phyloP scores from a whole-genome alignment of 345 rosid genomes.

The Leavenworthia alabamica region DNA sequence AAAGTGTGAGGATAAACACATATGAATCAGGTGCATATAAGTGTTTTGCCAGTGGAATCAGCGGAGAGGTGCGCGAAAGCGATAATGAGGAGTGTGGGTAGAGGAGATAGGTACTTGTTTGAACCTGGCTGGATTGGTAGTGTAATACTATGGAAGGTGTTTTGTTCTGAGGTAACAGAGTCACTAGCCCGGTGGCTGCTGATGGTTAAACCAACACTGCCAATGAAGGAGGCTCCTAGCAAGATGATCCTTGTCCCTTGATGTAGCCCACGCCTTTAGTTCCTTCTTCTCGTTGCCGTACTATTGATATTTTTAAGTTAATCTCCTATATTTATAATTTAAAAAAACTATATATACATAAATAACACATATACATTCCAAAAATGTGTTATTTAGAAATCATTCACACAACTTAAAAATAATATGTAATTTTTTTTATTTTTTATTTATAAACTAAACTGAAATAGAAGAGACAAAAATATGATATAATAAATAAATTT shows the following conservation, averaged over 20 bases:
- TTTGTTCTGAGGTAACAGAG: constrained; percentile 24
- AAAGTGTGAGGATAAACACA: background rate
- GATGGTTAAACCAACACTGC: constrained; percentile 1
- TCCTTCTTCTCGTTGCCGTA: background rate
- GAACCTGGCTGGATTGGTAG: constrained; percentile 41
- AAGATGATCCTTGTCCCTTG: background rate
- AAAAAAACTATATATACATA: too few relatives aligned
- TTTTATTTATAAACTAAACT: too few relatives aligned
- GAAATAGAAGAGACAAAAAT: too few relatives aligned
- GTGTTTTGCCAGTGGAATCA: constrained; percentile 27
- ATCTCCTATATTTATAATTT: too few relatives aligned
- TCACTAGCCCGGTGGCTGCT: constrained; percentile 16
- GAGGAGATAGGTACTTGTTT: constrained; percentile 43
- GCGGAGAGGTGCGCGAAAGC: constrained; percentile 34
- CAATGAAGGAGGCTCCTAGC: background rate
- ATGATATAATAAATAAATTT: too few relatives aligned
- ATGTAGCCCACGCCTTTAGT: background rate
- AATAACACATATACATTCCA: too few relatives aligned
- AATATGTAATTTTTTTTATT: too few relatives aligned
- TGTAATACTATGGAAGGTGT: constrained; percentile 12
- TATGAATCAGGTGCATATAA: constrained; percentile 14
- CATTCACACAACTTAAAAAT: too few relatives aligned
- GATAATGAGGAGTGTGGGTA: constrained; percentile 39
- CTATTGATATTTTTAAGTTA: too few relatives aligned
- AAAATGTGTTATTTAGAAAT: too few relatives aligned